These are phyloP conservation scores for Corrigiola litoralis DNA, from an alignment of 179 eudicot species.

Conservation along the genomic window DNA sequence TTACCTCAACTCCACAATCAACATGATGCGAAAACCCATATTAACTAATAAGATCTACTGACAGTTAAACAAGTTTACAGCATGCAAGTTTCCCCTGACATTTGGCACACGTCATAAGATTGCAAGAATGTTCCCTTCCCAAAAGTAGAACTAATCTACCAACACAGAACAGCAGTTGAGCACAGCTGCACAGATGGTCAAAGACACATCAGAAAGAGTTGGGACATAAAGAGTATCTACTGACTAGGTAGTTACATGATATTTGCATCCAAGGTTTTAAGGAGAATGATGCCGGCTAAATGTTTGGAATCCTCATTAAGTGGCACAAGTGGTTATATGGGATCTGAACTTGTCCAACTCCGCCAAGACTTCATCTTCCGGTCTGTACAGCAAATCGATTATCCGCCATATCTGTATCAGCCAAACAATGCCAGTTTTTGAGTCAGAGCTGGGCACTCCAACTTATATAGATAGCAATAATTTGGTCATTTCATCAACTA, in stretches of 20 bases:
- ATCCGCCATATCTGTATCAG: slow-evolving; percentile 91
- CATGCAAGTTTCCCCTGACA: background rate
- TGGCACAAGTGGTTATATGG: slow-evolving; percentile 44
- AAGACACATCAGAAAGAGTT: background rate
- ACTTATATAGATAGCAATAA: background rate
- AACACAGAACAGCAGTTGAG: too few relatives aligned
- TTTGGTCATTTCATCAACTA: background rate
- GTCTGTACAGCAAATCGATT: slow-evolving; percentile 82
- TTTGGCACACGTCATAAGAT: background rate
- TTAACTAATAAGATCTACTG: too few relatives aligned
- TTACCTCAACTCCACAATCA: background rate
- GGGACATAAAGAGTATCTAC: background rate
- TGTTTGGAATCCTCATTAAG: slow-evolving; percentile 2
- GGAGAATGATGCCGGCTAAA: background rate
- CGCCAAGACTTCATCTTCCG: slow-evolving; percentile 73
- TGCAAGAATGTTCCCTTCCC: background rate
- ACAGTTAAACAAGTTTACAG: background rate
- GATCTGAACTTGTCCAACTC: slow-evolving; percentile 79
- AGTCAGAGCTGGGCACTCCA: background rate
- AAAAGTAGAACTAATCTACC: background rate
- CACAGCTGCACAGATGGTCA: too few relatives aligned
- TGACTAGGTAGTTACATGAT: background rate
- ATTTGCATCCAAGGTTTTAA: background rate
- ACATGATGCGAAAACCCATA: background rate
- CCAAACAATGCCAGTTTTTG: background rate